Evolutionary conservation across 2,329 filamentous ascomycete species (phyloP).

Genomic region (Parascedosporium putredinis): DNA sequence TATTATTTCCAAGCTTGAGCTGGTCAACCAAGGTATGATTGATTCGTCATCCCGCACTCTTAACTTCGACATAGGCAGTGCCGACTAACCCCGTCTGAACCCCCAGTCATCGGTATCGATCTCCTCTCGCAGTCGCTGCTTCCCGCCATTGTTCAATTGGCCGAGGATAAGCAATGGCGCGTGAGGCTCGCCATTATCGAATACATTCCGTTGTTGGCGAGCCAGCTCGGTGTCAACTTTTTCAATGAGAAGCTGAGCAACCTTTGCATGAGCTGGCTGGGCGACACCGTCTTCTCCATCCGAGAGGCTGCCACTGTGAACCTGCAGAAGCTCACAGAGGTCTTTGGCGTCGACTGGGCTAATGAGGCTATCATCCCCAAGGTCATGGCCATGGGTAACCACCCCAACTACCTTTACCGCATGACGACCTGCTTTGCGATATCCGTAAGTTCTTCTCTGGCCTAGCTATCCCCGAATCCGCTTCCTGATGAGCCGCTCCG

Average conservation of each 20-base stretch:
- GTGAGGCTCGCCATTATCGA: conserved; percentile 97
- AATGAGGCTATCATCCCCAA: conserved; percentile 96
- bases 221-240: conserved; percentile 91
- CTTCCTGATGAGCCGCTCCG: background rate
- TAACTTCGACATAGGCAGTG: no score
- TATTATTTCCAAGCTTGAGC: conserved; percentile 98
- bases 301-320: conserved; percentile 95
- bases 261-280: conserved; percentile 96
- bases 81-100: conserved; percentile 11
- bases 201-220: conserved; percentile 93
- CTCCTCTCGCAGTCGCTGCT: conserved; percentile 92
- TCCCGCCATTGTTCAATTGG: conserved; percentile 91
- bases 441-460: conserved; percentile 59
- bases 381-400: conserved; percentile 95
- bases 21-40: conserved; percentile 85
- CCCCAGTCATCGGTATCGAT: conserved; percentile 87
- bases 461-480: no score
- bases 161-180: conserved; percentile 98
- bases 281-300: conserved; percentile 97
- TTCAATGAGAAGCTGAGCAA: conserved; percentile 95
- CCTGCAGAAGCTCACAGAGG: conserved; percentile 95
- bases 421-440: conserved; percentile 99
- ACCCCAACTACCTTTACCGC: conserved; percentile 97
- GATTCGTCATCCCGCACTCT: no score
- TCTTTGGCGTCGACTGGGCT: conserved; percentile 97